Base-by-base conservation (phyloP, 352 stramenopile genomes). In the Globisporangium abappressorium region DNA sequence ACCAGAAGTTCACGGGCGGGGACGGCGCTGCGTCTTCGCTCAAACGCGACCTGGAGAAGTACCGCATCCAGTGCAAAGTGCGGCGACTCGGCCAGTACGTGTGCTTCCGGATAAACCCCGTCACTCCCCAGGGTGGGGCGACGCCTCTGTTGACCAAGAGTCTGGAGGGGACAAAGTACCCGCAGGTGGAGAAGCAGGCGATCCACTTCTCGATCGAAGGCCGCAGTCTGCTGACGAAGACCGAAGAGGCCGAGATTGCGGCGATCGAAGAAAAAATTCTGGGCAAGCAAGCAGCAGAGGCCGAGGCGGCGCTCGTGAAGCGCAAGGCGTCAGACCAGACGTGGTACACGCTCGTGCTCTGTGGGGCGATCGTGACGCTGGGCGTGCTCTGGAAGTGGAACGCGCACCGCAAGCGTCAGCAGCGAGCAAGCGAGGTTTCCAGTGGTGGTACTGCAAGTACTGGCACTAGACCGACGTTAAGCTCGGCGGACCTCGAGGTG, bases 151-250 rank as follows among this genome's bases (percentile, higher is more conserved):
- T 88, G 33, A 78, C 83, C 62, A 66, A 90, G 36, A 91, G 79
- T 58, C 71, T 93, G 15, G 75, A 80, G 15, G 75, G 71, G 14
- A 93, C 85, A 0, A 80, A 82, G 36, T 91, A 83, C 62, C 60
- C 74, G 9, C 57, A 70, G 46, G 75, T 87, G 28, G 85, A 93
- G 66, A 78, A 88, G 63, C 78, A 90, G n/a, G 85, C 85, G 34
- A 91, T 93, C 49, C 74, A 87, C 2, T 91, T 85, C 68, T 93
- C 85, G 14, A 93, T 93, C 57, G 83, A 92, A 78, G 85, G 80
- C 15, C 80, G 85, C 20, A 76, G 76, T 9, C 70, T 89, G 1
- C 70, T 93, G 11, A 85, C 77, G 26, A 71, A 70, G 18, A 70
- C 68, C 12, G 85, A 93, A 70, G 85, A 93, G 60, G 73, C 62